Conservation (phyloP, 2,329 filamentous ascomycete genomes). For the Trichoderma arundinaceum region DNA sequence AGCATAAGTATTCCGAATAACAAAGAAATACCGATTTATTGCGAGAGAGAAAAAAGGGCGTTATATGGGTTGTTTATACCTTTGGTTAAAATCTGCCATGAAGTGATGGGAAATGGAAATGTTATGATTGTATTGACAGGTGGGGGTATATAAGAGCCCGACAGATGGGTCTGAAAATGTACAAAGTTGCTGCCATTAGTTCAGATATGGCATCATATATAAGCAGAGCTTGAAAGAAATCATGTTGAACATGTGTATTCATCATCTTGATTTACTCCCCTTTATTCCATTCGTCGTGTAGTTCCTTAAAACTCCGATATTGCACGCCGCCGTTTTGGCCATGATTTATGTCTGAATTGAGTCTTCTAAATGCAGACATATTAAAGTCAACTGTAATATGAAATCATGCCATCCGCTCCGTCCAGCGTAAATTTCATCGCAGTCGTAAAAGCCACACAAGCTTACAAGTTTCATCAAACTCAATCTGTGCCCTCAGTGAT, state of each 20-base stretch:
- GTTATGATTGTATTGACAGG: background rate
- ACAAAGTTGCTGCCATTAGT: background rate
- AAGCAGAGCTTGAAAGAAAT: background rate
- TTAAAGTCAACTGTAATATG: background rate
- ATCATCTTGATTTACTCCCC: background rate
- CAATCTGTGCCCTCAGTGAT: constrained; percentile 56
- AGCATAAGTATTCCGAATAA: constrained; percentile 23
- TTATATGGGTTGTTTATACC: background rate
- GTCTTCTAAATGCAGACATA: background rate
- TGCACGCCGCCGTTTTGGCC: background rate
- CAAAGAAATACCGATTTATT: background rate
- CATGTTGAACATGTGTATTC: background rate
- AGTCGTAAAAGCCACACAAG: background rate
- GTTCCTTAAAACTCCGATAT: background rate
- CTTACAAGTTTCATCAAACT: constrained; percentile 4
- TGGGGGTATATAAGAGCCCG: background rate
- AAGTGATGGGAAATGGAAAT: background rate
- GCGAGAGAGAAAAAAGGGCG: background rate
- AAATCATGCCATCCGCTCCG: background rate
- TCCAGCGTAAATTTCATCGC: background rate
- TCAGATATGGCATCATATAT: background rate
- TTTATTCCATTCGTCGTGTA: background rate
- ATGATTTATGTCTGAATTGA: too few species aligned
- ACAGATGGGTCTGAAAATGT: background rate
- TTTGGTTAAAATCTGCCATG: background rate